Evolutionary conservation across 495 filamentous ascomycete species (phyloP), one percentile per base, ranked within the genome.

Genomic region (Neurospora sp.): DNA sequence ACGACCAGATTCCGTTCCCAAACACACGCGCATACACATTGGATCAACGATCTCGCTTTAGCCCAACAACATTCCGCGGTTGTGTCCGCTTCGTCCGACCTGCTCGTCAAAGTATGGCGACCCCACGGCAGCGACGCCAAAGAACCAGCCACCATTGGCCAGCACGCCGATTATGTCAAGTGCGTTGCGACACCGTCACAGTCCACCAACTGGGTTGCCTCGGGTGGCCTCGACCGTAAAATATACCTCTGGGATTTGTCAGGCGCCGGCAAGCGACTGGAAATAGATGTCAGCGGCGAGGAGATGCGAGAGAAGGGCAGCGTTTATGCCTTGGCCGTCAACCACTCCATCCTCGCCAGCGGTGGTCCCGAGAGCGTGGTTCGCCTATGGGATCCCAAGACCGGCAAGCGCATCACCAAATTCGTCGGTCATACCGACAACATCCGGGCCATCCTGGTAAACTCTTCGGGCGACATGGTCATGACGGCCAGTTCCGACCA

Each of bases 381-480:
- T 1, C 86, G 95, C 41, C 82, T 98, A 73, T 99, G 96, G 95
- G 96, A 99, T 82, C 89, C 93, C 20, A 90, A 89, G 80, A 90
- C 93, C 40, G 95, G 96, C 38, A 93, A 96, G 82, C 87, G 91
- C 70, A 91, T 99, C 70, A 97, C 94, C 69, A 98, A 97, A 78
- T 94, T 99, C 71, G 93, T 98, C 9, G 96, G 96, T n/a, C 96
- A 99, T 82, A 98, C 94, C 42, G 96, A 98, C 83, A 97, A 95
- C 74, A 88, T 99, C 74, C 91, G 96, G 61, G 90, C 93, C 74
- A 94, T 99, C 73, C 83, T 98, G 70, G 90, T 99, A 76, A 97
- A 91, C 75, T 88, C 95, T 76, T 88, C 91, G 71, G 94, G 93
- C 9, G 93, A 97, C 80, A 95, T 89, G 40, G 92, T 99, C 69